Base-by-base conservation (phyloP, 2,329 filamentous ascomycete genomes). In the Cryphonectria parasitica region DNA sequence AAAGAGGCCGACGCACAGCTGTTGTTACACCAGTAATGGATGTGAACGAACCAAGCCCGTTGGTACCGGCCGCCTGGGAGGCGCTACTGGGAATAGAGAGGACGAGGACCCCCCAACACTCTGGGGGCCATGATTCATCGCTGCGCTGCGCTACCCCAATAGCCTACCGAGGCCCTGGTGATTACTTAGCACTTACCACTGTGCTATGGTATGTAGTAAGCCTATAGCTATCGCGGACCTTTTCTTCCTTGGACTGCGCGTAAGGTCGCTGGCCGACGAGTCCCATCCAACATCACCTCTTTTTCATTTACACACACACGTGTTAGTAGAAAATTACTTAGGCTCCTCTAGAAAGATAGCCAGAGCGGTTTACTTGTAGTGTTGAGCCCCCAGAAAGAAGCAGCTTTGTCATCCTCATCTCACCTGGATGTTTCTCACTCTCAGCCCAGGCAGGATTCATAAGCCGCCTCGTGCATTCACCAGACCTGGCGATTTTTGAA, bases 51-150 rank as follows among this genome's bases (percentile, higher is more conserved):
- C 43, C 3, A n/a, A 17, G n/a, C 28, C 60, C 28, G 52, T 34
- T 17, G 60, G 34, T 63, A 22, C 66, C 66, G 34, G 61, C 60
- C 63, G 5, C n/a, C 34, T 49, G 62, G 58, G 25, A 34, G 17
- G 60, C 11, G 28, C 49, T 56, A 68, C 34, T 34, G 45, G 34
- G 3, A 2, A 36, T 56, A 39, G 28, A 31, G 10, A 39, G 36
- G 61, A n/a, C n/a, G 34, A 61, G 31, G 63, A 61, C 25, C 66
- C 66, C 43, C 67, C 31, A 25, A 15, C 22, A 11, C 58, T 6
- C 43, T 49, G 19, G 22, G 45, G 54, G 63, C 49, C 43, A 68
- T 70, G 64, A 70, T 67, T 70, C 64, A 70, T 67, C 34, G 63
- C 45, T 63, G 28, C 5, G 2, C 25, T 34, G 28, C 28, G 1